A percentile compares a stretch with the other conserved stretches of the same genome.
Conservation (phyloP, 2,329 filamentous ascomycete species). For the Aspergillaceae sp. region DNA sequence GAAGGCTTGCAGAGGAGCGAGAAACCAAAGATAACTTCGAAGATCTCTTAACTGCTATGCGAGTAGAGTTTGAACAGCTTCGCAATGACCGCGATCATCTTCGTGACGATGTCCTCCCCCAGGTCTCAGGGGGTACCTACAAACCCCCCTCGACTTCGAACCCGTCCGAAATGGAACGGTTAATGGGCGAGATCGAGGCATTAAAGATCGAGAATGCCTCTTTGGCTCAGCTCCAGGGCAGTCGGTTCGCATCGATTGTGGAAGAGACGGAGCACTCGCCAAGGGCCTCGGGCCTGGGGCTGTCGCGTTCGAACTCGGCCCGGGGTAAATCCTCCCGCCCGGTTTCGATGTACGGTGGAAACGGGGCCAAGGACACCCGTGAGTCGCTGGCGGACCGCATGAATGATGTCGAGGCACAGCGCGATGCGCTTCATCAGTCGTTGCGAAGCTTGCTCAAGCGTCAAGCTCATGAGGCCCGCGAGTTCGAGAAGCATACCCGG, state of each 20-base stretch:
- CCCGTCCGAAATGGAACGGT: slow-evolving; percentile 52
- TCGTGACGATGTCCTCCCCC: slow-evolving; percentile 77
- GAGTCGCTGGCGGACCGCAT: slow-evolving; percentile 68
- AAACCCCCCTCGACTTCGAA: slow-evolving; percentile 13
- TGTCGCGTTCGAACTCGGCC: slow-evolving; percentile 61
- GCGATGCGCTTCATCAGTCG: slow-evolving; percentile 82
- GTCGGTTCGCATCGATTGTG: slow-evolving; percentile 51
- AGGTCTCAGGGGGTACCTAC: slow-evolving; percentile 40
- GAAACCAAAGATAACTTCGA: slow-evolving; percentile 89
- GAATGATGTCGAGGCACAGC: slow-evolving; percentile 87
- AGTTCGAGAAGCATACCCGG: slow-evolving; percentile 72
- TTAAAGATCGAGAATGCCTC: slow-evolving; percentile 46
- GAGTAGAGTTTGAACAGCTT: slow-evolving; percentile 70
- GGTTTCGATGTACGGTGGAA: slow-evolving; percentile 50
- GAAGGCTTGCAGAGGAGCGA: slow-evolving; percentile 75
- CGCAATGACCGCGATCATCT: slow-evolving; percentile 77
- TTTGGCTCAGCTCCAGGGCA: slow-evolving; percentile 40
- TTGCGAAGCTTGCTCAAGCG: slow-evolving; percentile 77
- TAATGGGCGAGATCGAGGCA: slow-evolving; percentile 75
- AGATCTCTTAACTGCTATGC: slow-evolving; percentile 76
- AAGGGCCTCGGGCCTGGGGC: slow-evolving; percentile 42
- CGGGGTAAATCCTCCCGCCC: slow-evolving; percentile 41
- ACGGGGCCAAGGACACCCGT: slow-evolving; percentile 48
- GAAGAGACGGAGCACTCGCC: slow-evolving; percentile 46
- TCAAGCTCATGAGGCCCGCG: slow-evolving; percentile 73